Conservation (phyloP, 345 rosid species). For the Boechera stricta region DNA sequence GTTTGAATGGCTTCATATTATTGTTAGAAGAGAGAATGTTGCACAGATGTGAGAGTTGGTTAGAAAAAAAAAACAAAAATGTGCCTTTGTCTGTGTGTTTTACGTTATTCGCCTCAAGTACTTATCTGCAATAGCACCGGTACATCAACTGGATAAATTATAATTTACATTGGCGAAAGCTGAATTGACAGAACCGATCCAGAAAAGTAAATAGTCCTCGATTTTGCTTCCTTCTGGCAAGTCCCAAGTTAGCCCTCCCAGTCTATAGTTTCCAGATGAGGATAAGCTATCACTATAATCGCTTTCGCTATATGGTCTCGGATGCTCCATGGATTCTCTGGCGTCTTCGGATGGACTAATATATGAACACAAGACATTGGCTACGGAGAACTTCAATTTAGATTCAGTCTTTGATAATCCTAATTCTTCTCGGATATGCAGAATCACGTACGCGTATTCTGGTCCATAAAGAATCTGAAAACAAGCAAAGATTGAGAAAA, state of each 20-base stretch:
- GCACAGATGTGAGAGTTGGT: neutral
- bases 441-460: constrained; percentile 74
- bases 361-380: constrained; percentile 62
- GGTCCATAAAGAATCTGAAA: constrained; percentile 88
- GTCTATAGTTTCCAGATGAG: constrained; percentile 45
- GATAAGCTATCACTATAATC: constrained; percentile 38
- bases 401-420: constrained; percentile 31
- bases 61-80: neutral
- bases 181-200: constrained; percentile 79
- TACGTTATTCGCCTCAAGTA: neutral
- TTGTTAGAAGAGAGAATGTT: neutral
- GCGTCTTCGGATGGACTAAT: constrained; percentile 56
- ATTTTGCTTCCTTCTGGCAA: constrained; percentile 62
- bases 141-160: too few species aligned
- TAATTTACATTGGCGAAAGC: constrained; percentile 69
- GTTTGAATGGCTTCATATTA: neutral
- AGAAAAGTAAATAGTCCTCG: constrained; percentile 71
- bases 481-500: constrained; percentile 1
- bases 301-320: constrained; percentile 32
- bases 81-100: neutral
- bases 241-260: constrained; percentile 87
- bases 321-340: constrained; percentile 45
- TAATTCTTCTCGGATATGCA: constrained; percentile 54
- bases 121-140: neutral
- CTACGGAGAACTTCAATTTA: constrained; percentile 49